A percentile compares a stretch with the other conserved stretches of the same genome.
These are phyloP conservation scores for Vicia sativa DNA, from an alignment of 306 rosid genomes.

Conservation along the genomic window DNA sequence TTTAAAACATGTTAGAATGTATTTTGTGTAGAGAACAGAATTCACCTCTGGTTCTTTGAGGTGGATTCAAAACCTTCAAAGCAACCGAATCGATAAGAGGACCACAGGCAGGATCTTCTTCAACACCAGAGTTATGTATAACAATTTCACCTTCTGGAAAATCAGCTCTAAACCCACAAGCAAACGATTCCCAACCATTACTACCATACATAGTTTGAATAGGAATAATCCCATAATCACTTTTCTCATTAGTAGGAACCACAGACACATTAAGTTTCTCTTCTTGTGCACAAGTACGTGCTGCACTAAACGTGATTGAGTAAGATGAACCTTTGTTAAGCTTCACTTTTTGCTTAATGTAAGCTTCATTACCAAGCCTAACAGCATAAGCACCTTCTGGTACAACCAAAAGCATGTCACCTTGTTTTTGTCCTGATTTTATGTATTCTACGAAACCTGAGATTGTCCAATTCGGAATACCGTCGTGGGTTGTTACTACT, in stretches of 20 bases:
- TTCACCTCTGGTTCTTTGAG: slow-evolving; percentile 61
- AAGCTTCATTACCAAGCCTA: slow-evolving; percentile 81
- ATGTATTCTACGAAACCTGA: slow-evolving; percentile 75
- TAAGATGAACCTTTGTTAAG: slow-evolving; percentile 52
- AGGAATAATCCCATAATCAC: slow-evolving; percentile 67
- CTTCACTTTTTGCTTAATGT: slow-evolving; percentile 61
- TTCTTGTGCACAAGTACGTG: slow-evolving; percentile 82
- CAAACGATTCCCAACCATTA: slow-evolving; percentile 77
- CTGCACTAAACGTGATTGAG: slow-evolving; percentile 68
- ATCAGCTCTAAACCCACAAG: slow-evolving; percentile 66
- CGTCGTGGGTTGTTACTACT: slow-evolving; percentile 35
- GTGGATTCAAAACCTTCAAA: slow-evolving; percentile 55
- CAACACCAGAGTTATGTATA: slow-evolving; percentile 65
- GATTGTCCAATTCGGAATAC: slow-evolving; percentile 67
- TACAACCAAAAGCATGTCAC: slow-evolving; percentile 75
- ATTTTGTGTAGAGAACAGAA: not conserved
- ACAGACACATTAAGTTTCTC: slow-evolving; percentile 68
- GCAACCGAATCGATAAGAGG: slow-evolving; percentile 79
- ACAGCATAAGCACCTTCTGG: slow-evolving; percentile 70
- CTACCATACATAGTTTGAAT: slow-evolving; percentile 79
- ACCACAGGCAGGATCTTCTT: slow-evolving; percentile 84
- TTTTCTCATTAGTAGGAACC: slow-evolving; percentile 49
- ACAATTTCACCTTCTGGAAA: slow-evolving; percentile 43
- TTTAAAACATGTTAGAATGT: too few species aligned
- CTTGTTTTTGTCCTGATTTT: slow-evolving; percentile 76